Evolutionary conservation across 2,329 filamentous ascomycete species (phyloP), one percentile per base, ranked within the genome.

Genomic region (Penicillium sp.): DNA sequence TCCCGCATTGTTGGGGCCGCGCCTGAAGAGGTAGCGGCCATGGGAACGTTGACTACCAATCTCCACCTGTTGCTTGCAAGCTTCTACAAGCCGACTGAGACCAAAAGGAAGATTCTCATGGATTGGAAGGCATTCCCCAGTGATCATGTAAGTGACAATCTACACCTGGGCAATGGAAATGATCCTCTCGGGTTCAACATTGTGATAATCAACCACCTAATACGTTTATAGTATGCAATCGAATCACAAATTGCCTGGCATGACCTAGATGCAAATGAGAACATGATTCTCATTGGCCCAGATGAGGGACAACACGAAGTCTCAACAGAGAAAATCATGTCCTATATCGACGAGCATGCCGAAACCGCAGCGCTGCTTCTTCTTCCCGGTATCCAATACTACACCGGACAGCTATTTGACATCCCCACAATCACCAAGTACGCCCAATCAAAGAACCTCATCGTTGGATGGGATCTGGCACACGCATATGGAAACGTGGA

Each of bases 41-140:
- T 96, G 91, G 90, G 92, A 72, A 92, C 89, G 0, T 76, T 96
- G 68, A 95, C 90, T 1, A 84, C 82, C 45, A 94, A 94, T 72
- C 75, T 95, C 59, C 91, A 95, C 72, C 73, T 93, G 13, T 78
- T 93, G 68, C 84, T 95, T 82, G 87, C 89, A 5, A 90, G 87
- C 74, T 94, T 95, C 77, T 95, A 92, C 76, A 81, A 79, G 59
- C 91, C 91, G 0, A 87, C 81, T 0, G 75, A 78, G 33, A 76
- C 79, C 64, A 81, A 75, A 34, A 86, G 87, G 76, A 93, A 92
- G 78, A 89, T 94, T 63, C 85, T 94, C 46, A 82, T 92, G 40
- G 91, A 96, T 73, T 90, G 89, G 78, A 91, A 91, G 70, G 90
- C 91, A 0, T 96, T 96, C 66, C 92, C 91, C 1, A 92, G 88